Conservation (phyloP, 2,329 filamentous ascomycete genomes). For the Colletotrichum orchidophilum region DNA sequence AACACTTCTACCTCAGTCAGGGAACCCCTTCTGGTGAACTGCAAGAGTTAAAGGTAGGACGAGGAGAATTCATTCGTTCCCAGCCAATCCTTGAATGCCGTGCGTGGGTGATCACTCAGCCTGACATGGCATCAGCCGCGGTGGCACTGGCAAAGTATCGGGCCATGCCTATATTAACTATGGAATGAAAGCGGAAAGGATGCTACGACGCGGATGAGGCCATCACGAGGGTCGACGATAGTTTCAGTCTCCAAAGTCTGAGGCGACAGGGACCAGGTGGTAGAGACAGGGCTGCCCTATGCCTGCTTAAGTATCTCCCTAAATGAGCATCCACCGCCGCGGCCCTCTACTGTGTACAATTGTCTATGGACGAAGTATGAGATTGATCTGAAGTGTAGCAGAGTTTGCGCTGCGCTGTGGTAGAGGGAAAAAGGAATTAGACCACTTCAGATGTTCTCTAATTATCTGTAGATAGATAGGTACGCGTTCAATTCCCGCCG, state of each 20-base stretch:
- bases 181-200: conserved; percentile 10
- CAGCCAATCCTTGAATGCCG: not conserved
- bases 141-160: not conserved
- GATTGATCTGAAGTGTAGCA: not conserved
- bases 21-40: not conserved
- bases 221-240: conserved; percentile 29
- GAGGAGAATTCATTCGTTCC: not conserved
- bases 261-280: conserved; percentile 23
- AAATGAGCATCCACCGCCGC: conserved; percentile 3
- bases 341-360: too few relatives aligned
- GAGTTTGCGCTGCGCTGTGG: conserved; percentile 2
- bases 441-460: not conserved
- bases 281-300: conserved; percentile 1
- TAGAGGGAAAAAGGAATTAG: not conserved
- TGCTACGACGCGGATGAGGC: conserved; percentile 30
- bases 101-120: not conserved
- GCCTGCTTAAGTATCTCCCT: not conserved
- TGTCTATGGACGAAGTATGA: not conserved
- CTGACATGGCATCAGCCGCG: not conserved
- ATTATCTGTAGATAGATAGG: not conserved
- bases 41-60: not conserved
- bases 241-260: conserved; percentile 31
- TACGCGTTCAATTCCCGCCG: not conserved
- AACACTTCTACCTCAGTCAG: not conserved
- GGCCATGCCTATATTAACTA: conserved; percentile 2